phyloP scores from a whole-genome alignment of 148 eudicot species.

The Persicaria tinctoria region DNA sequence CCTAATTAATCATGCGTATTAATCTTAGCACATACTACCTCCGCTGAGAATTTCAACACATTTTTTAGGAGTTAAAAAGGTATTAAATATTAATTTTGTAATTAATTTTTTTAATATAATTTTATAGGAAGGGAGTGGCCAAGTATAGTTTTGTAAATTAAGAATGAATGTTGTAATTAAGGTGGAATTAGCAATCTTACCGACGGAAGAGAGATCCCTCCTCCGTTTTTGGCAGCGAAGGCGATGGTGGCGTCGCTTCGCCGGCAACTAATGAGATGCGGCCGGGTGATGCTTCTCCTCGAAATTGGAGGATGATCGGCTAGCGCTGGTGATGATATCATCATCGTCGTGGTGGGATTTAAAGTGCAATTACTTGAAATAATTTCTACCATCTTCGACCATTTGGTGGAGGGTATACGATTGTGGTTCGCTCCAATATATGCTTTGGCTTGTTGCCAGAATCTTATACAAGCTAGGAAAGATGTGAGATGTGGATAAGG shows the following conservation, averaged over 20 bases:
- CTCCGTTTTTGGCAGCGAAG: not conserved
- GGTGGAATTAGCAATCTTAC: not conserved
- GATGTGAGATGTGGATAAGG: conserved; percentile 6
- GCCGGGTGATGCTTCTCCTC: not conserved
- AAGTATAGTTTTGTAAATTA: not conserved
- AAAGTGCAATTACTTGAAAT: not conserved
- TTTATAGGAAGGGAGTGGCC: too few species aligned
- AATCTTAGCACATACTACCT: too few species aligned
- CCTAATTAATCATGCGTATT: too few species aligned
- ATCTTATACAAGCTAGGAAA: not conserved
- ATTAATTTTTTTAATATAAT: too few species aligned
- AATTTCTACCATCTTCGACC: not conserved
- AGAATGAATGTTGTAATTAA: not conserved
- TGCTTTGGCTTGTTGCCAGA: not conserved
- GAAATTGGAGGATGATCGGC: not conserved
- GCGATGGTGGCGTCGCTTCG: not conserved
- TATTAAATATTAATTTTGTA: too few species aligned
- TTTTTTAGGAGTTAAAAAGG: not conserved
- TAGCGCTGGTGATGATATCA: not conserved
- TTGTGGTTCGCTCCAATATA: not conserved
- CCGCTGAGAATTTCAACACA: too few species aligned
- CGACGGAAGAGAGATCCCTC: conserved; percentile 5
- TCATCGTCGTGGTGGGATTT: not conserved
- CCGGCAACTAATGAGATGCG: not conserved
- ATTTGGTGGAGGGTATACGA: not conserved